A percentile compares a stretch with the other conserved stretches of the same genome.
phyloP scores from a whole-genome alignment of 1,284 basidiomycete genomes.

The Pseudozyma tsukubaensis region DNA sequence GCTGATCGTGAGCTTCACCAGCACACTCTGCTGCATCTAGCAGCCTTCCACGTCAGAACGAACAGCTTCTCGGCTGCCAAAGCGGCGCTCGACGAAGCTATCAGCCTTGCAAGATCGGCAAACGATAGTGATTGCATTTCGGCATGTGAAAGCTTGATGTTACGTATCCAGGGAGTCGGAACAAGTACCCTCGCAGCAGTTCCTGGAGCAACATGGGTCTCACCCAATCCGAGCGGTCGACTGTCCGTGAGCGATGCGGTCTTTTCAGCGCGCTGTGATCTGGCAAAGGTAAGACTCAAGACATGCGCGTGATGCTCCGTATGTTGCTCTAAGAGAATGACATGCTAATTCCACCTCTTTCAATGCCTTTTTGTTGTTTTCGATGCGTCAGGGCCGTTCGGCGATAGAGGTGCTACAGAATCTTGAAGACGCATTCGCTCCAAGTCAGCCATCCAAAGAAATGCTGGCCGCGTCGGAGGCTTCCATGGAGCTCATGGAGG shows the following conservation, averaged over 20 bases:
- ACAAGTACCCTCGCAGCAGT: conserved; percentile 24
- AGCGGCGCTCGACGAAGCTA: conserved; percentile 44
- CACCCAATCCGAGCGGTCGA: background rate
- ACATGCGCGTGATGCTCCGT: no score
- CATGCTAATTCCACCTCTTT: no score
- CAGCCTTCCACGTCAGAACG: conserved; percentile 38
- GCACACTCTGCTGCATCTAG: conserved; percentile 43
- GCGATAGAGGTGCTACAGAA: conserved; percentile 30
- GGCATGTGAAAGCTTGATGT: conserved; percentile 46
- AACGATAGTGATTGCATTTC: conserved; percentile 47
- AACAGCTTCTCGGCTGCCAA: conserved; percentile 39
- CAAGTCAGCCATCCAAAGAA: conserved; percentile 23
- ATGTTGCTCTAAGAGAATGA: no score
- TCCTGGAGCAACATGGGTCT: background rate
- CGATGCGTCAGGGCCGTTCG: conserved; percentile 11
- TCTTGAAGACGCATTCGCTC: conserved; percentile 17
- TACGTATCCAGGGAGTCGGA: conserved; percentile 30
- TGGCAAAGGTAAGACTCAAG: background rate
- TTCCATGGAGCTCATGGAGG: conserved; percentile 39
- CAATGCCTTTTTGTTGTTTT: no score
- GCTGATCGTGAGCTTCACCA: conserved; percentile 54
- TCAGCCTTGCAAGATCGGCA: conserved; percentile 45
- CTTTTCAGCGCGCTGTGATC: conserved; percentile 30
- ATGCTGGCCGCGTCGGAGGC: conserved; percentile 20
- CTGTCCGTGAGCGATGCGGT: conserved; percentile 21